Conservation (phyloP, 768 basidiomycete genomes). For the Boletus sp. region DNA sequence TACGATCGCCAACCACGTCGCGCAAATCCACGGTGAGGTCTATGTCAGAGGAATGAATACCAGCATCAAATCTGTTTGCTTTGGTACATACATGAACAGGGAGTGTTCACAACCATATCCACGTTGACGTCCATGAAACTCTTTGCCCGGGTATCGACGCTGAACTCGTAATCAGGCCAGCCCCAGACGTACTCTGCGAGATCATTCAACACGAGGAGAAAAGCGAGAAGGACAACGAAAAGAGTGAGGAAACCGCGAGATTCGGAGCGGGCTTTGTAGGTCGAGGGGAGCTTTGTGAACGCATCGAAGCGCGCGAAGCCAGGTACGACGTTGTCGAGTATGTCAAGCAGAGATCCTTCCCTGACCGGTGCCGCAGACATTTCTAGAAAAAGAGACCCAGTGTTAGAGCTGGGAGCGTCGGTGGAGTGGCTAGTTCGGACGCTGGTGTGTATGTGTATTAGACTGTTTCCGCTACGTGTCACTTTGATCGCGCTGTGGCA, state of each 20-base stretch:
- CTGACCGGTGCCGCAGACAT: conserved; percentile 13
- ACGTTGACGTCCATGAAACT: conserved; percentile 82
- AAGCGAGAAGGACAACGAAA: conserved; percentile 60
- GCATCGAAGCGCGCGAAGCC: conserved; percentile 72
- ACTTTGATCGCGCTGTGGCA: background rate
- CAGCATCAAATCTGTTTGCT: background rate
- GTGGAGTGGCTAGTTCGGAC: background rate
- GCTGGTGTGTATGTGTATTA: background rate
- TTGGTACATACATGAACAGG: conserved; percentile 77
- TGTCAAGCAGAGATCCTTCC: conserved; percentile 46
- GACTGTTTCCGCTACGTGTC: conserved; percentile 11
- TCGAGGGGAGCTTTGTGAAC: conserved; percentile 79
- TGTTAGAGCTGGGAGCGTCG: background rate
- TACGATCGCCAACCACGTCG: conserved; percentile 89
- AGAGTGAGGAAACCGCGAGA: conserved; percentile 80
- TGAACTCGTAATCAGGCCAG: conserved; percentile 88
- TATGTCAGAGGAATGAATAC: conserved; percentile 29
- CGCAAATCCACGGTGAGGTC: conserved; percentile 85
- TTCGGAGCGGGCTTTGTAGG: conserved; percentile 77
- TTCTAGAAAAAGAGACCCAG: background rate
- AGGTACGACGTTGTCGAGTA: conserved; percentile 62
- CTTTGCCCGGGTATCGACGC: conserved; percentile 63
- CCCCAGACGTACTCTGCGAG: conserved; percentile 91
- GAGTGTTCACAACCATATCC: conserved; percentile 91
- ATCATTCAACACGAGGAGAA: conserved; percentile 82